A percentile compares a stretch with the other conserved stretches of the same genome.
These are phyloP conservation scores for Aspergillus fumigatiaffinis DNA, from an alignment of 2,329 filamentous ascomycete species.

Conservation along the genomic window DNA sequence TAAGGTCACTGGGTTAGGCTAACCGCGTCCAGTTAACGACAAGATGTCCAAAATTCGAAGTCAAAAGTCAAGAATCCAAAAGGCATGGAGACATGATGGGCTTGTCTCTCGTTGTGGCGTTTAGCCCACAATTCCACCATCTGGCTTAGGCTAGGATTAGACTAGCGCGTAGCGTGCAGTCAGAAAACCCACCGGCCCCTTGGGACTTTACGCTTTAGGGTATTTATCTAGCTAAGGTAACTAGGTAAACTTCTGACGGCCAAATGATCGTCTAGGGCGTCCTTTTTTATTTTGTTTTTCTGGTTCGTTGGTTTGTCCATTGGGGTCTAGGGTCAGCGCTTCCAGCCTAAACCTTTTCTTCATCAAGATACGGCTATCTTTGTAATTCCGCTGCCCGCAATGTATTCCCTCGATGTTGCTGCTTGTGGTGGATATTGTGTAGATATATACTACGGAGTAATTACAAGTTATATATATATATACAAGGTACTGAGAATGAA, in stretches of 20 bases:
- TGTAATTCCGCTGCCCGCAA: not conserved
- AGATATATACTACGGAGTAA: not conserved
- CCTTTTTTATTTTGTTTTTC: not conserved
- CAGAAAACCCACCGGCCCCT: conserved; percentile 13
- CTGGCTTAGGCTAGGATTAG: not conserved
- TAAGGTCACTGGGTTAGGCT: not conserved
- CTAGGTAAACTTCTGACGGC: conserved; percentile 10
- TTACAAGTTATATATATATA: no score
- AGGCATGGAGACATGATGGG: not conserved
- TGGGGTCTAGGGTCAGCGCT: conserved; percentile 1
- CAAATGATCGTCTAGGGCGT: conserved; percentile 16
- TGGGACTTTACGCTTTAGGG: conserved; percentile 1
- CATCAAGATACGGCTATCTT: not conserved
- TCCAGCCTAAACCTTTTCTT: conserved; percentile 1
- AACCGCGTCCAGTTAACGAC: not conserved
- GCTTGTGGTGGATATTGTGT: not conserved
- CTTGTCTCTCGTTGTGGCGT: conserved; percentile 22
- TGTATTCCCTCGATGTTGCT: not conserved
- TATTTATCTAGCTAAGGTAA: not conserved
- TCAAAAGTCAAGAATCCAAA: not conserved
- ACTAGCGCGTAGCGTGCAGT: conserved; percentile 15
- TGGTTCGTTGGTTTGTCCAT: conserved; percentile 4
- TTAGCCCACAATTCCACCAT: conserved; percentile 12
- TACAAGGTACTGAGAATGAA: no score
- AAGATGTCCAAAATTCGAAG: not conserved